phyloP scores from a whole-genome alignment of 202 grass and related monocot genomes.

The Setaria italica region DNA sequence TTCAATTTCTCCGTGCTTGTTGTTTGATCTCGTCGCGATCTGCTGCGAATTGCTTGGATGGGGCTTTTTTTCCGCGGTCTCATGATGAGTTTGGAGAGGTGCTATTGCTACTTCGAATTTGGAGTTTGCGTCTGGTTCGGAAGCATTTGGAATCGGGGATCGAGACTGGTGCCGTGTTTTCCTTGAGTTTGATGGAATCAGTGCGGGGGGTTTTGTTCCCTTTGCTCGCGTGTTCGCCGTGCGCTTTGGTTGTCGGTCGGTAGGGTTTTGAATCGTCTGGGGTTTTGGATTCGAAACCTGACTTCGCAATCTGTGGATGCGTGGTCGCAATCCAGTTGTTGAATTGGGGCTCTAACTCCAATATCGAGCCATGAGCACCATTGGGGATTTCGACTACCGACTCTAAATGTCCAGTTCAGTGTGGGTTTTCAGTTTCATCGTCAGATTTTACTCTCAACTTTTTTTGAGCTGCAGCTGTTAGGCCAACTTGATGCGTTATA shows the following conservation, averaged over 20 bases:
- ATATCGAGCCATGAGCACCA: not conserved
- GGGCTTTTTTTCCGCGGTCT: not conserved
- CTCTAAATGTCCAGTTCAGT: not conserved
- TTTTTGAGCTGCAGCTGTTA: not conserved
- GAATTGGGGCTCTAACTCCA: not conserved
- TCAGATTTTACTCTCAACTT: not conserved
- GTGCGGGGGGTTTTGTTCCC: too few species aligned
- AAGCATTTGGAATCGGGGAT: not conserved
- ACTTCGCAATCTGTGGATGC: not conserved
- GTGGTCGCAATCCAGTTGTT: not conserved
- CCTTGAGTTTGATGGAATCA: not conserved
- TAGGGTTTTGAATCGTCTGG: too few species aligned
- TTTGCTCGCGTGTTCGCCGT: too few species aligned
- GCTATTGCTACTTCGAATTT: not conserved
- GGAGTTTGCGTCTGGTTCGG: not conserved
- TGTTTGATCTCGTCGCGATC: not conserved
- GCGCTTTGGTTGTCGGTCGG: not conserved
- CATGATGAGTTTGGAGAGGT: not conserved
- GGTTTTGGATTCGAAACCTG: not conserved
- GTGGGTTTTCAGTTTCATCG: constrained; percentile 2
- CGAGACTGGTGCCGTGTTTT: not conserved
- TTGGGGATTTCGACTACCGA: not conserved
- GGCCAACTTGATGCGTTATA: not conserved
- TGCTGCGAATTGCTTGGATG: not conserved
- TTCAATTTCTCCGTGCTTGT: not conserved